Percentiles rank a stretch among this genome's conserved stretches.
phyloP scores from a whole-genome alignment of 1,139 yeast species.

The Nakaseomyces kungkrabaensis region DNA sequence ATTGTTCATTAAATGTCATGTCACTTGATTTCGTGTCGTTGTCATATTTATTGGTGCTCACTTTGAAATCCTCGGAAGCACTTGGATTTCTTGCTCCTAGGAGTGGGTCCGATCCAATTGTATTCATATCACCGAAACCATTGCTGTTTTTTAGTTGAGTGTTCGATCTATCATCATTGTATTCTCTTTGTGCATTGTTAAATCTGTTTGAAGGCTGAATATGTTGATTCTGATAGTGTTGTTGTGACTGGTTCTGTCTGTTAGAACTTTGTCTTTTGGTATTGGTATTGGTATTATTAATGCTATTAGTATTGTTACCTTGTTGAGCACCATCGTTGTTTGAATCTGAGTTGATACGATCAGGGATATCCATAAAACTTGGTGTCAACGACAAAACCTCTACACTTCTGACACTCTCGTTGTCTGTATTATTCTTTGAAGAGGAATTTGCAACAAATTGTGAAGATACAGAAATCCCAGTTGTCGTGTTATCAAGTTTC shows the following conservation, averaged over 20 bases:
- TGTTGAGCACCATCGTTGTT: background rate
- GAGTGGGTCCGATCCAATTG: background rate
- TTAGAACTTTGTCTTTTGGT: background rate
- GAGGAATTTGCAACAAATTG: constrained; percentile 8
- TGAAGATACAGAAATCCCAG: background rate
- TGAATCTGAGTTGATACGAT: constrained; percentile 4
- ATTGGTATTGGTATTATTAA: too few relatives aligned
- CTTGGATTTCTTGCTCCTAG: background rate
- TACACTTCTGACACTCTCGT: constrained; percentile 26
- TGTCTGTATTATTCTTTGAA: constrained; percentile 10
- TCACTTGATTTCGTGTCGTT: background rate
- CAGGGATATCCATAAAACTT: constrained; percentile 32
- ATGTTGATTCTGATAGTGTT: background rate
- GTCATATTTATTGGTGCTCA: background rate
- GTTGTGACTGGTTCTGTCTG: background rate
- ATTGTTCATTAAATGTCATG: background rate
- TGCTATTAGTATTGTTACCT: background rate
- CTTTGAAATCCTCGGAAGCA: background rate
- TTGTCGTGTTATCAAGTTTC: background rate
- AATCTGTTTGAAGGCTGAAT: background rate
- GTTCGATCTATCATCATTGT: background rate
- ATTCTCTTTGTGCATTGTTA: background rate
- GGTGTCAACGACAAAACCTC: constrained; percentile 33
- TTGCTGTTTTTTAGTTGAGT: background rate
- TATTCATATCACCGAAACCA: background rate